Evolutionary conservation across 306 rosid genomes (phyloP).

Genomic region (Vachellia pachyceras): DNA sequence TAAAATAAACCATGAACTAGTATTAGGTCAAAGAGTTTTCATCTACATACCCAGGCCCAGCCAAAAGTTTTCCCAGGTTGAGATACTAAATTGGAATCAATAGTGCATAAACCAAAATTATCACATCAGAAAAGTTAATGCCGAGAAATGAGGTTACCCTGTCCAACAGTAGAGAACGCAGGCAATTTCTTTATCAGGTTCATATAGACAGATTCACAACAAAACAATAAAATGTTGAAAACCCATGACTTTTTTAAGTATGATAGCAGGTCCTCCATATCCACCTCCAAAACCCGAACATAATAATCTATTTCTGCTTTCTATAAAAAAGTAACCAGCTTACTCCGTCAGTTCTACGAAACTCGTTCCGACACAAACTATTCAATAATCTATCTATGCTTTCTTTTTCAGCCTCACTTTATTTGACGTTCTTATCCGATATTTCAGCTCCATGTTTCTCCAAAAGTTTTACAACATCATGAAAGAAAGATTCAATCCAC

Average conservation of each 20-base stretch:
- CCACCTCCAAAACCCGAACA: not conserved
- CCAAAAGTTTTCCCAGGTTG: not conserved
- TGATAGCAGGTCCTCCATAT: not conserved
- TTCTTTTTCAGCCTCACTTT: not conserved
- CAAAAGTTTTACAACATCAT: not conserved
- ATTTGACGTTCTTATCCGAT: not conserved
- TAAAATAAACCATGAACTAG: constrained; percentile 37
- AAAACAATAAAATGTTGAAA: not conserved
- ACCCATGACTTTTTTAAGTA: not conserved
- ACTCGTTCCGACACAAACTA: not conserved
- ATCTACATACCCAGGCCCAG: not conserved
- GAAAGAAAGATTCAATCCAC: not conserved
- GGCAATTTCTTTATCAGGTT: not conserved
- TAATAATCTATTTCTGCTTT: not conserved
- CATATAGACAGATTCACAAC: not conserved
- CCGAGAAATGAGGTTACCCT: not conserved
- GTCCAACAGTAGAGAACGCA: not conserved
- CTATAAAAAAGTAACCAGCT: not conserved
- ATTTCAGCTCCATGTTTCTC: not conserved
- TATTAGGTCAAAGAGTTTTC: constrained; percentile 17
- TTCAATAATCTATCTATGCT: not conserved
- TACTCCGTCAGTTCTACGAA: not conserved
- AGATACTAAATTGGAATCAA: not conserved
- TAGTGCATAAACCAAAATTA: not conserved
- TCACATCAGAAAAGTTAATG: not conserved